Conservation (phyloP, 805 yeast genomes). For the Metschnikowia henanensis region DNA sequence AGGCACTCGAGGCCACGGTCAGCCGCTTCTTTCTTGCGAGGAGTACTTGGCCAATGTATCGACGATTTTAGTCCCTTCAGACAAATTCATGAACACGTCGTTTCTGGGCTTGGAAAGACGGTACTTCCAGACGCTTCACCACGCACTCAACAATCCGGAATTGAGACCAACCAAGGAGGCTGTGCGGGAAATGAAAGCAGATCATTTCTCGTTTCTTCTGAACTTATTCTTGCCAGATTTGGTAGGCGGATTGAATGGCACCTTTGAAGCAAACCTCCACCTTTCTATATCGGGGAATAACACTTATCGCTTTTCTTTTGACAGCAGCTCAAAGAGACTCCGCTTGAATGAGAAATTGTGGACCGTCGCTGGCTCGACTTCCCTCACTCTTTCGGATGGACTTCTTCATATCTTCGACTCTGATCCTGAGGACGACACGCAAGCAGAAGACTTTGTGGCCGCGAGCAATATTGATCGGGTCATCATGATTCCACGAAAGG, state of each 20-base stretch:
- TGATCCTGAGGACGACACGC: constrained; percentile 3
- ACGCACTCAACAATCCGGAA: constrained; percentile 17
- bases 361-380: constrained; percentile 15
- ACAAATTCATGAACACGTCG: constrained; percentile 25
- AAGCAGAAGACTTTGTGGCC: constrained; percentile 20
- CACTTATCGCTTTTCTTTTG: constrained; percentile 17
- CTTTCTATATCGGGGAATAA: constrained; percentile 11
- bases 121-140: constrained; percentile 31
- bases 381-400: constrained; percentile 32
- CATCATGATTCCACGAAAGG: constrained; percentile 34
- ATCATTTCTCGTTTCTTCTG: constrained; percentile 27
- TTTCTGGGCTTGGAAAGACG: constrained; percentile 26
- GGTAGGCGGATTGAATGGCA: constrained; percentile 33
- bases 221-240: constrained; percentile 26
- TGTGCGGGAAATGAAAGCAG: constrained; percentile 28
- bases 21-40: constrained; percentile 26
- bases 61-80: constrained; percentile 38
- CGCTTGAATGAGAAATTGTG: constrained; percentile 21
- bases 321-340: constrained; percentile 13
- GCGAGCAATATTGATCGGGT: constrained; percentile 23
- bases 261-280: constrained; percentile 12
- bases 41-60: constrained; percentile 25
- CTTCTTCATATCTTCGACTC: constrained; percentile 32
- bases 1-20: background rate
- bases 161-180: constrained; percentile 32